Conservation (phyloP, 2,329 filamentous ascomycete genomes). For the Passalora sequoiae region DNA sequence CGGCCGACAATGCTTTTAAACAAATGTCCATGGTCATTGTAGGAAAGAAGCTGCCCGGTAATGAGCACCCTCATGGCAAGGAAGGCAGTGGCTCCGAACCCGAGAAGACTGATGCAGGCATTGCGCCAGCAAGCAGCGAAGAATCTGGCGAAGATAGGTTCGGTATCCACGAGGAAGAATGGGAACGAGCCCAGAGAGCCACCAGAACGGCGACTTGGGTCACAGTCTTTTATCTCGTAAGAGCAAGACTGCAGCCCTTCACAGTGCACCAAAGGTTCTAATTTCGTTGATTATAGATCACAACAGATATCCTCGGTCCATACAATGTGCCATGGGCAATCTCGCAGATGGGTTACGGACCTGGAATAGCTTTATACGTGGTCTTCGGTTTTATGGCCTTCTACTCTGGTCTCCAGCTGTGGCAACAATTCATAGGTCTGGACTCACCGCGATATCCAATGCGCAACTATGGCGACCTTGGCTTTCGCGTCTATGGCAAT, state of each 20-base stretch:
- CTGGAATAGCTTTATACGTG: constrained; percentile 36
- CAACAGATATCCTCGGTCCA: constrained; percentile 41
- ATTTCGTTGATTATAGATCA: too few species aligned
- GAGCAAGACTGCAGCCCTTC: too few species aligned
- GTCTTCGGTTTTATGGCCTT: constrained; percentile 35
- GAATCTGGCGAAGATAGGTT: constrained; percentile 14
- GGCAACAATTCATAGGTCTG: constrained; percentile 39
- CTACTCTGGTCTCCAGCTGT: constrained; percentile 38
- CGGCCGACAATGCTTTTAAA: constrained; percentile 4
- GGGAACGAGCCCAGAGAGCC: constrained; percentile 33
- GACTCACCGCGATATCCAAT: constrained; percentile 40
- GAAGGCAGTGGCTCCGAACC: background rate
- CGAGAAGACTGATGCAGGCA: background rate
- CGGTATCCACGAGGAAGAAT: constrained; percentile 35
- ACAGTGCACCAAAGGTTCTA: constrained; percentile 32
- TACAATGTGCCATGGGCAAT: constrained; percentile 35
- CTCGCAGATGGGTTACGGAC: constrained; percentile 32
- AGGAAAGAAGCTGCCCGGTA: constrained; percentile 4
- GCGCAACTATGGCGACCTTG: constrained; percentile 31
- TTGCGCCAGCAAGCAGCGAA: background rate
- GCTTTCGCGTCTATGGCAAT: constrained; percentile 37
- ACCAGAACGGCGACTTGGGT: constrained; percentile 36
- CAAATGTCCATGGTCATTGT: constrained; percentile 4
- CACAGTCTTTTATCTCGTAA: constrained; percentile 29
- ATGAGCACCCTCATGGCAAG: background rate